Percentiles rank a stretch among this genome's conserved stretches.
Conservation (phyloP, 495 filamentous ascomycete species). For the Trichoderma reesei region DNA sequence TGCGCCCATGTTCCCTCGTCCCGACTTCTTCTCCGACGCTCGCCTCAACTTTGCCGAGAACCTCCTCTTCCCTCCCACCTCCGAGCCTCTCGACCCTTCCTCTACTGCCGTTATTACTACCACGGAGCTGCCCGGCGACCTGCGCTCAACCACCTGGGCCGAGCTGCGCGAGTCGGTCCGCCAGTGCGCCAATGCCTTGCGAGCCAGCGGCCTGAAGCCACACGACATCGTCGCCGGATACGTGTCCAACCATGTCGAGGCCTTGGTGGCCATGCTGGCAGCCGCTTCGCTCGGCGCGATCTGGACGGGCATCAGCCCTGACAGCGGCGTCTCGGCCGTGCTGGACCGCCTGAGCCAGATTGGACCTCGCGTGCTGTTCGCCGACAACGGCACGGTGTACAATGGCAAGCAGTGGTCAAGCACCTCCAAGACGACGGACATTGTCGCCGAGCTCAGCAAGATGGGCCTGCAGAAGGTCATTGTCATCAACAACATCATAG, state of each 20-base stretch:
- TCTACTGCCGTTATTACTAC: conserved; percentile 63
- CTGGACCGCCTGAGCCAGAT: conserved; percentile 78
- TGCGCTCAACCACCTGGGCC: conserved; percentile 63
- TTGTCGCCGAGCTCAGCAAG: conserved; percentile 52
- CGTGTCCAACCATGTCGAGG: conserved; percentile 76
- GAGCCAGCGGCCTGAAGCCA: conserved; percentile 52
- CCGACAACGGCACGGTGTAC: conserved; percentile 79
- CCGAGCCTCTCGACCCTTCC: conserved; percentile 34
- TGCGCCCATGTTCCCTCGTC: conserved; percentile 71
- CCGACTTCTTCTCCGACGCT: conserved; percentile 70
- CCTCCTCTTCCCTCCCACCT: conserved; percentile 61
- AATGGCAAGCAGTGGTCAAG: conserved; percentile 76
- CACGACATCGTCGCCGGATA: conserved; percentile 73
- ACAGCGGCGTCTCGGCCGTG: conserved; percentile 63
- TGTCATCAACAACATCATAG: conserved; percentile 53
- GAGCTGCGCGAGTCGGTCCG: conserved; percentile 70
- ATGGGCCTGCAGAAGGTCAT: conserved; percentile 53
- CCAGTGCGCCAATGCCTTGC: conserved; percentile 59
- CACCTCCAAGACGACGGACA: conserved; percentile 59
- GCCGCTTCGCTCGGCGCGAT: conserved; percentile 72
- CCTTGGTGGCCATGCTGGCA: conserved; percentile 79
- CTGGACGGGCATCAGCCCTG: conserved; percentile 82
- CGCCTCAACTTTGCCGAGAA: conserved; percentile 89
- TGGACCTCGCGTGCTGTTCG: conserved; percentile 67
- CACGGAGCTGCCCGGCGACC: conserved; percentile 47